Conservation (phyloP, 768 basidiomycete species). For the Boletus rubropictus region DNA sequence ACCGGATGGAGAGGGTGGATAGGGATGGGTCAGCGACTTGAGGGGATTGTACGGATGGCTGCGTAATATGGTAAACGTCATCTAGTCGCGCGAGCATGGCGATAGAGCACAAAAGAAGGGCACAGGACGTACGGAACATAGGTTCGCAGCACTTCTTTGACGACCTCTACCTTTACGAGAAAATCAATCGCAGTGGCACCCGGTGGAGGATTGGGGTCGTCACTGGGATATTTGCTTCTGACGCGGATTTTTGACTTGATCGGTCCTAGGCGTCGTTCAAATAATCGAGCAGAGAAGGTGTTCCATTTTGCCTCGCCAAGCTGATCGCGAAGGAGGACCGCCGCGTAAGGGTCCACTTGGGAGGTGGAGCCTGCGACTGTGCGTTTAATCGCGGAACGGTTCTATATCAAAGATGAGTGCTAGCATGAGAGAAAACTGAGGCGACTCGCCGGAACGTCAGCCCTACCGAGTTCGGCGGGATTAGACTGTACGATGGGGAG, state of each 20-base stretch:
- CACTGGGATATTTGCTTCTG: slow-evolving; percentile 27
- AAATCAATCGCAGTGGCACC: slow-evolving; percentile 46
- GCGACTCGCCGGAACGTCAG: slow-evolving; percentile 23
- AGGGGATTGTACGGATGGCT: slow-evolving; percentile 51
- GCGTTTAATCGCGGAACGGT: slow-evolving; percentile 26
- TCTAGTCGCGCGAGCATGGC: slow-evolving; percentile 4
- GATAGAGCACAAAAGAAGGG: slow-evolving; percentile 2
- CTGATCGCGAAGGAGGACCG: slow-evolving; percentile 41
- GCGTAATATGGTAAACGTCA: slow-evolving; percentile 25
- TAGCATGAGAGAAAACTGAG: neutral
- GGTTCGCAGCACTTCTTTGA: slow-evolving; percentile 43
- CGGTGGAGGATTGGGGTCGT: slow-evolving; percentile 23
- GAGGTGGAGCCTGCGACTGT: slow-evolving; percentile 15
- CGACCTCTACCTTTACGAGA: slow-evolving; percentile 48
- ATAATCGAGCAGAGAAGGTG: slow-evolving; percentile 43
- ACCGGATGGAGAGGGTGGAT: slow-evolving; percentile 35
- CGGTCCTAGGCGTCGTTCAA: slow-evolving; percentile 40
- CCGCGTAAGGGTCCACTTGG: slow-evolving; percentile 39
- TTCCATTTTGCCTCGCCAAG: slow-evolving; percentile 41
- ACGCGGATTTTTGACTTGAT: slow-evolving; percentile 34
- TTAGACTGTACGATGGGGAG: slow-evolving; percentile 33
- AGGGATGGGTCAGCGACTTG: slow-evolving; percentile 42
- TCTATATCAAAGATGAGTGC: slow-evolving; percentile 20
- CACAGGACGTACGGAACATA: slow-evolving; percentile 42
- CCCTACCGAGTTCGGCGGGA: slow-evolving; percentile 24